Percentiles rank a stretch among this genome's conserved stretches.
Evolutionary conservation across 805 yeast genomes (phyloP).

Genomic region (Starmera quercuum): DNA sequence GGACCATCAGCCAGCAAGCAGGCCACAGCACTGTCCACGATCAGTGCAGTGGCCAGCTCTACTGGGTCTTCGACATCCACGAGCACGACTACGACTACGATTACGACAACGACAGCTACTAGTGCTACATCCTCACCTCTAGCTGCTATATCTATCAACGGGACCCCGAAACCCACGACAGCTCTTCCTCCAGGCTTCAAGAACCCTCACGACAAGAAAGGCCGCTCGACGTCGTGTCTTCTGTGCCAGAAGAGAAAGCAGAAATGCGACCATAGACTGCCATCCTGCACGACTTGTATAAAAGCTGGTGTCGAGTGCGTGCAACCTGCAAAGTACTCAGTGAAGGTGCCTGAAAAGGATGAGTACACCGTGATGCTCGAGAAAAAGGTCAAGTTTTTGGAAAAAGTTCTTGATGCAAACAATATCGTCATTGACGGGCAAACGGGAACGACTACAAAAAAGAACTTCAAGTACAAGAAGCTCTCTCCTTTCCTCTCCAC

Average conservation of each 20-base stretch:
- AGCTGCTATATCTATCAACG: background rate
- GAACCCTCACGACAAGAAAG: constrained; percentile 34
- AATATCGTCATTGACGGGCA: constrained; percentile 17
- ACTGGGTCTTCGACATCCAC: too few relatives aligned
- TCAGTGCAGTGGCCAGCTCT: too few relatives aligned
- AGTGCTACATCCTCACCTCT: background rate
- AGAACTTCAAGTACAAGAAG: constrained; percentile 29
- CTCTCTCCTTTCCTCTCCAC: constrained; percentile 26
- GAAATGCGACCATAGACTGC: constrained; percentile 58
- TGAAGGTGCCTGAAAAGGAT: constrained; percentile 37
- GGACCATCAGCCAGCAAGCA: too few relatives aligned
- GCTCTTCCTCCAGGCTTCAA: constrained; percentile 1
- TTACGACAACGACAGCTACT: too few relatives aligned
- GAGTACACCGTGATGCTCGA: constrained; percentile 53
- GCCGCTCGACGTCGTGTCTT: constrained; percentile 49
- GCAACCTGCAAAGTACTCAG: constrained; percentile 54
- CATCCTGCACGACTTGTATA: constrained; percentile 59
- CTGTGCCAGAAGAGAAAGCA: constrained; percentile 53
- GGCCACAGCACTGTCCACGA: too few relatives aligned
- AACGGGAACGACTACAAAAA: constrained; percentile 20
- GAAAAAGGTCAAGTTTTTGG: constrained; percentile 43
- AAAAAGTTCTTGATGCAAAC: constrained; percentile 33
- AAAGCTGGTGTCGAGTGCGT: constrained; percentile 56
- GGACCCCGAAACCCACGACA: background rate
- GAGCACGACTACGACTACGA: too few relatives aligned